phyloP scores from a whole-genome alignment of 495 filamentous ascomycete genomes.

The Filosporella fistucella region DNA sequence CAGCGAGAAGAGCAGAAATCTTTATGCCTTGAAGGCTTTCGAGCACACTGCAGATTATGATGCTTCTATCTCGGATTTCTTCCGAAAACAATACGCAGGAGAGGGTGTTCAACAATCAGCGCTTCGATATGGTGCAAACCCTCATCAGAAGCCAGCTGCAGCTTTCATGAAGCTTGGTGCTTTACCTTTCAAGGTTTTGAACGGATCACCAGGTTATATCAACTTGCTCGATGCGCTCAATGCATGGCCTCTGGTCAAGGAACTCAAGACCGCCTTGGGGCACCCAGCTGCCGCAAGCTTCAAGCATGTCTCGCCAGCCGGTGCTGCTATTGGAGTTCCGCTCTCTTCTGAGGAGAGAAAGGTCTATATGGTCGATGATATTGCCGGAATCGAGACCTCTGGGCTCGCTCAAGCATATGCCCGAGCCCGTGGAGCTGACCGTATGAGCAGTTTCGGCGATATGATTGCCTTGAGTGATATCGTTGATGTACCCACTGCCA shows the following conservation, averaged over 20 bases:
- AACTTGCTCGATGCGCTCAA: constrained; percentile 96
- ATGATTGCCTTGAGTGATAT: constrained; percentile 88
- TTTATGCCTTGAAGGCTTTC: constrained; percentile 93
- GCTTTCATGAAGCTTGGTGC: constrained; percentile 67
- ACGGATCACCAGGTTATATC: constrained; percentile 90
- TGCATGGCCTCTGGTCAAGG: constrained; percentile 94
- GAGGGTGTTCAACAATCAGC: constrained; percentile 77
- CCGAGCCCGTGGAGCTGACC: constrained; percentile 88
- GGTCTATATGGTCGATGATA: constrained; percentile 97
- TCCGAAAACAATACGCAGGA: constrained; percentile 91
- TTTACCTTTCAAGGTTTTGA: constrained; percentile 95
- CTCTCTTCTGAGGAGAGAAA: constrained; percentile 84
- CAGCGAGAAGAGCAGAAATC: constrained; percentile 72
- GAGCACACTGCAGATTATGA: constrained; percentile 99
- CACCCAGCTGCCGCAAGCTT: constrained; percentile 95
- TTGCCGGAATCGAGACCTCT: constrained; percentile 79
- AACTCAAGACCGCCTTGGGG: constrained; percentile 81
- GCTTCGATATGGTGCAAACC: constrained; percentile 93
- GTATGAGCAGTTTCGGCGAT: constrained; percentile 97
- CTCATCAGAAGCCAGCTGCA: constrained; percentile 92
- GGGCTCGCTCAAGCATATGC: constrained; percentile 90
- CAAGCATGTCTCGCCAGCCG: constrained; percentile 98
- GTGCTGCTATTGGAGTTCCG: constrained; percentile 87
- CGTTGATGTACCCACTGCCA: constrained; percentile 86
- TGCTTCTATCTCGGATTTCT: constrained; percentile 89